Evolutionary conservation across 331 rosid species (phyloP).

Genomic region (Stylosanthes scabra): DNA sequence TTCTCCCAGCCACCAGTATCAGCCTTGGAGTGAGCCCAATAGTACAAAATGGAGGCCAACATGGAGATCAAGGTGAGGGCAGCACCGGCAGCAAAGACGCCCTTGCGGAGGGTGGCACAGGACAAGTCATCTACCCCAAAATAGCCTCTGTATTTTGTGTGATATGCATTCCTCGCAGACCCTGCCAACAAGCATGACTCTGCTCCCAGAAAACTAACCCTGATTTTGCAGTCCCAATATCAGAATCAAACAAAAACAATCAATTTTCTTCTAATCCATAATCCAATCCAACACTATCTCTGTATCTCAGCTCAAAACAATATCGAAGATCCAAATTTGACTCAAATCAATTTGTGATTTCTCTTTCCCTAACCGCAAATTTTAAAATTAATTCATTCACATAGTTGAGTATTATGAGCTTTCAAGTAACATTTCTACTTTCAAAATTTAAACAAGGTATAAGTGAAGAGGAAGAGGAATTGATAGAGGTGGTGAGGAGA

Average conservation of each 20-base stretch:
- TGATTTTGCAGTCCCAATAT: constrained; percentile 37
- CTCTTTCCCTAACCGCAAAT: background rate
- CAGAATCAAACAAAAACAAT: background rate
- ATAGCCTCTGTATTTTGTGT: constrained; percentile 71
- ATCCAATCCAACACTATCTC: background rate
- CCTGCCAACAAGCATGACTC: constrained; percentile 96
- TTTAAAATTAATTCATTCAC: background rate
- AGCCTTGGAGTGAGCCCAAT: constrained; percentile 86
- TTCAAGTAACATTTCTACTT: background rate
- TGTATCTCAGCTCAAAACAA: background rate
- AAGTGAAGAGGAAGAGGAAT: too few species aligned
- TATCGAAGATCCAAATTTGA: background rate
- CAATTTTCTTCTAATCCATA: background rate
- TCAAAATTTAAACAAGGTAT: too few species aligned
- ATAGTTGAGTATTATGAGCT: background rate
- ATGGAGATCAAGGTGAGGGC: constrained; percentile 82
- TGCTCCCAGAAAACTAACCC: constrained; percentile 87
- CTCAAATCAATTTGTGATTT: background rate
- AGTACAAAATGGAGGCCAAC: constrained; percentile 70
- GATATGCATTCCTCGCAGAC: constrained; percentile 94
- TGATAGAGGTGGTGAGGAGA: background rate
- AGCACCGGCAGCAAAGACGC: constrained; percentile 94
- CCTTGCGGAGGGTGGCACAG: constrained; percentile 90
- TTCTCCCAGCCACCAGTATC: constrained; percentile 98
- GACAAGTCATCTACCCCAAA: constrained; percentile 50